Conservation (phyloP, 2,329 filamentous ascomycete species). For the Calonectria pauciramosa region DNA sequence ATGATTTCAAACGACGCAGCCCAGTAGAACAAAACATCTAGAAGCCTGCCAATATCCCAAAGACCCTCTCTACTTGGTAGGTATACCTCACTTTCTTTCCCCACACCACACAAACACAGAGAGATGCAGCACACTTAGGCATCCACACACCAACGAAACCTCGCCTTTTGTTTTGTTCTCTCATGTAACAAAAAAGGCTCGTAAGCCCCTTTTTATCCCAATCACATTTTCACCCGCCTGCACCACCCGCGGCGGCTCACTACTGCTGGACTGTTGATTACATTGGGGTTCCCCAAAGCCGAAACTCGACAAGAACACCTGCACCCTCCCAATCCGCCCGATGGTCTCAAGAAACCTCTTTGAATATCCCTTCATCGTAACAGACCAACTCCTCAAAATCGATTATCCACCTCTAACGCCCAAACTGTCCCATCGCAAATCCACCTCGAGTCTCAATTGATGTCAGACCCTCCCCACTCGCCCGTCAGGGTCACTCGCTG, state of each 20-base stretch:
- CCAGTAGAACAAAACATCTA: slow-evolving; percentile 10
- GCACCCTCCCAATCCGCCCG: slow-evolving; percentile 16
- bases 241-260: not conserved
- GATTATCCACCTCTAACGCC: slow-evolving; percentile 45
- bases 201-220: not conserved
- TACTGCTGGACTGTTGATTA: slow-evolving; percentile 24
- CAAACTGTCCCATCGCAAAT: slow-evolving; percentile 26
- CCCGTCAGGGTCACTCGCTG: slow-evolving; percentile 5
- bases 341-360: slow-evolving; percentile 19
- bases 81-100: not conserved
- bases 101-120: not conserved
- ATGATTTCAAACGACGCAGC: slow-evolving; percentile 19
- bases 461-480: not conserved
- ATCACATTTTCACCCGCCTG: slow-evolving; percentile 19
- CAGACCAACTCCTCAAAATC: slow-evolving; percentile 27
- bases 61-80: not conserved
- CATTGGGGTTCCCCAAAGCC: slow-evolving; percentile 16
- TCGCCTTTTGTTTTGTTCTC: not conserved
- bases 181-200: not conserved
- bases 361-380: slow-evolving; percentile 19
- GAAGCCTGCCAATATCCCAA: not conserved
- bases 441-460: not conserved
- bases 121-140: not conserved
- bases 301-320: slow-evolving; percentile 27
- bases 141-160: slow-evolving; percentile 1